Conservation (phyloP, 1,284 basidiomycete genomes). For the Pterulicium gracile region DNA sequence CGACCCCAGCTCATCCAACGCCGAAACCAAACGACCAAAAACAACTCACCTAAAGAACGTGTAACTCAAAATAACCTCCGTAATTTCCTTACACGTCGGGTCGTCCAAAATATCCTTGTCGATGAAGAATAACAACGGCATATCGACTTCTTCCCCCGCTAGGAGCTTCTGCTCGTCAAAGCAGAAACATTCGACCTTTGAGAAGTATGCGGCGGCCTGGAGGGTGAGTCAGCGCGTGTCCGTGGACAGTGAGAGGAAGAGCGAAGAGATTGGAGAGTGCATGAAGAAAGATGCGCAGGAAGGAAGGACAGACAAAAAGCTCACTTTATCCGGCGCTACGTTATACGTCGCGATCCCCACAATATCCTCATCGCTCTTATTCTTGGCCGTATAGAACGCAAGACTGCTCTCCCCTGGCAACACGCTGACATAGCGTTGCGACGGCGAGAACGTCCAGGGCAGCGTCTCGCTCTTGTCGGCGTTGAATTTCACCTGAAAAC, state of each 20-base stretch:
- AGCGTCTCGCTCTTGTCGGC: constrained; percentile 84
- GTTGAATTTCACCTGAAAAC: no score
- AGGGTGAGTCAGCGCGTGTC: not conserved
- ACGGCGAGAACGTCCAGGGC: constrained; percentile 90
- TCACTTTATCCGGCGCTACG: constrained; percentile 83
- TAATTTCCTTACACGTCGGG: constrained; percentile 74
- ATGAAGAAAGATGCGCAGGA: not conserved
- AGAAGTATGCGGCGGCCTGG: constrained; percentile 96
- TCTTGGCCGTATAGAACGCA: constrained; percentile 95
- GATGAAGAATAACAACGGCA: constrained; percentile 98
- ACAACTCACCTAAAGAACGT: constrained; percentile 85
- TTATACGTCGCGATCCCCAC: constrained; percentile 99
- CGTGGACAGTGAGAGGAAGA: not conserved
- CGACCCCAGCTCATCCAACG: no score
- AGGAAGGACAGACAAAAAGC: constrained; percentile 17
- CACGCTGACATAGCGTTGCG: constrained; percentile 85
- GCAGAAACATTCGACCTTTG: constrained; percentile 99
- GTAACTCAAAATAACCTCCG: constrained; percentile 91
- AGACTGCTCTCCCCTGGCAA: constrained; percentile 93
- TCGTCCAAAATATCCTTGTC: constrained; percentile 95
- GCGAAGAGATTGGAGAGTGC: no score
- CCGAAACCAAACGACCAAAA: no score
- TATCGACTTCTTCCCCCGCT: constrained; percentile 94
- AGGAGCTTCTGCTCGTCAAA: constrained; percentile 97
- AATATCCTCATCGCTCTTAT: constrained; percentile 77